Base-by-base conservation (phyloP, 2,329 filamentous ascomycete genomes). In the Clarireedia sp. region DNA sequence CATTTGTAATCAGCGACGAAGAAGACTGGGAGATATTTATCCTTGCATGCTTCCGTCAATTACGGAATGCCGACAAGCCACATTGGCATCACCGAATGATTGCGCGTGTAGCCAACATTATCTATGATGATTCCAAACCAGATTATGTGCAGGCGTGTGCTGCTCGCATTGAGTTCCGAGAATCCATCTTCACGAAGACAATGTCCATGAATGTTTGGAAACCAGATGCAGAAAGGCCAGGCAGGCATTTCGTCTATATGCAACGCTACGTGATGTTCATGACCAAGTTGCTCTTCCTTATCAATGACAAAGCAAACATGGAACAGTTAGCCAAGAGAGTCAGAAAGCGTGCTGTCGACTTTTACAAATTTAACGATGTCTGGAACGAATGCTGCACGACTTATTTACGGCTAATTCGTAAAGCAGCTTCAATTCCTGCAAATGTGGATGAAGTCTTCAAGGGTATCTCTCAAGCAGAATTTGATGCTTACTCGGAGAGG, bases 71-170 rank as follows among this genome's bases (percentile, higher is more conserved):
- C 2, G 86, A 89, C 66, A 88, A 88, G 67, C 79, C 83, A 3
- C 84, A 86, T 61, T 89, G 86, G 86, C 86, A 89, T 66, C 86
- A 89, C 67, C 79, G 86, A 16, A 87, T 89, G 75, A 81, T 83
- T 51, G 75, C 76, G 52, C 77, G 84, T 59, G 77, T 77, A 56
- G 83, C 82, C 5, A 78, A 79, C 60, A 75, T 86, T 41, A 72
- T 85, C 6, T 86, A 81, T 61, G 77, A 85, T 56, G 78, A 79
- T 41, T 68, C 72, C 2, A 64, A 70, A 10, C 73, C 74, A 46
- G 75, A 78, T 51, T 67, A 73, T 17, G 73, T 59, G 1, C 56
- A 62, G 44, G 75, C 78, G 10, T 78, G 78, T 2, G 79, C 73
- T 29, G 85, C 85, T 5, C 84, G 82, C 60, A 73, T 80, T 56